Evolutionary conservation across 2,329 filamentous ascomycete genomes (phyloP).

Genomic region (Diatrype stigma): DNA sequence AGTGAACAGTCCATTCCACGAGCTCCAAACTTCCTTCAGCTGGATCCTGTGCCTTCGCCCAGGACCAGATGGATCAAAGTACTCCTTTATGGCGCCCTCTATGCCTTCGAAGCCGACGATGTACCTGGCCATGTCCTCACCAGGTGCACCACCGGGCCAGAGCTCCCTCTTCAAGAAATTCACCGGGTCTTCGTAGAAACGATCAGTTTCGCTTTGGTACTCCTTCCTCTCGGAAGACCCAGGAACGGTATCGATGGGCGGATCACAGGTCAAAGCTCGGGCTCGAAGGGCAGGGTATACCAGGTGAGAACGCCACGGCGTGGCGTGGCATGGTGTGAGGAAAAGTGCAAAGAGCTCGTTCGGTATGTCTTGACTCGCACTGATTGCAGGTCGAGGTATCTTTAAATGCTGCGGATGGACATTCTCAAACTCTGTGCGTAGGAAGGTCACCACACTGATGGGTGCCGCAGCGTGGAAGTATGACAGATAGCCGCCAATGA

Average conservation of each 20-base stretch:
- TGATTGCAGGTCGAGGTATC: conserved; percentile 20
- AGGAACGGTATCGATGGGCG: conserved; percentile 66
- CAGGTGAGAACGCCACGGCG: conserved; percentile 88
- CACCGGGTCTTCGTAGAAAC: conserved; percentile 70
- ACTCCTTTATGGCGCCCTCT: conserved; percentile 41
- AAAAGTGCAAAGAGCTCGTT: conserved; percentile 67
- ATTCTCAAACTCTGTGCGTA: conserved; percentile 69
- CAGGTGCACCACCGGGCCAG: conserved; percentile 33
- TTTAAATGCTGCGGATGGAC: conserved; percentile 43
- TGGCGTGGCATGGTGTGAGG: conserved; percentile 93
- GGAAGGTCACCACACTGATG: conserved; percentile 66
- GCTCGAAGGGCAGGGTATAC: conserved; percentile 70
- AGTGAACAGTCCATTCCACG: conserved; percentile 58
- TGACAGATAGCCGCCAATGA: conserved; percentile 70
- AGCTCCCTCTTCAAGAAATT: conserved; percentile 55
- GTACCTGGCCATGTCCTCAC: conserved; percentile 47
- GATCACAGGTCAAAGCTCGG: conserved; percentile 86
- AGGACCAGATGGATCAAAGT: conserved; percentile 35
- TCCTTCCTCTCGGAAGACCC: conserved; percentile 53
- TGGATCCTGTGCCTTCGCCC: conserved; percentile 38
- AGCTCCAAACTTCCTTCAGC: conserved; percentile 48
- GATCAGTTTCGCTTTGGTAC: conserved; percentile 87
- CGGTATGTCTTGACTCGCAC: conserved; percentile 20
- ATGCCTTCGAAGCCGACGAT: conserved; percentile 60
- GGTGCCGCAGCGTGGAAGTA: conserved; percentile 77